These are phyloP conservation scores for Melaleuca quinquenervia DNA, from an alignment of 345 rosid genomes.

Conservation along the genomic window DNA sequence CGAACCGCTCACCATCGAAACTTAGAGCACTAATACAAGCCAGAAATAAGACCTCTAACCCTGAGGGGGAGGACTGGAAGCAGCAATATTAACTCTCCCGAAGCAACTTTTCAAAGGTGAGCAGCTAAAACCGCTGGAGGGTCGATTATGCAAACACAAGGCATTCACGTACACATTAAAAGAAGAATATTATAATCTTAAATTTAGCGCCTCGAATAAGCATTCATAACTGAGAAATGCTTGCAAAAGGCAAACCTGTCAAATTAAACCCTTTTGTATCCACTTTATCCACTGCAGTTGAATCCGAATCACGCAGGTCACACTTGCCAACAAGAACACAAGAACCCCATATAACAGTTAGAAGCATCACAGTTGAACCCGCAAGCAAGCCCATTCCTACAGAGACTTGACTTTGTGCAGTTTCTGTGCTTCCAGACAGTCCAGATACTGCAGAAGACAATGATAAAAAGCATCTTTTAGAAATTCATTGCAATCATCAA, in stretches of 20 bases:
- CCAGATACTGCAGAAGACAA: constrained; percentile 20
- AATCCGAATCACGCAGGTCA: constrained; percentile 3
- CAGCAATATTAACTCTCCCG: neutral
- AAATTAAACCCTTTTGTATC: constrained; percentile 16
- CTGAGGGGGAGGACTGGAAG: neutral
- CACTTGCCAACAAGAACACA: constrained; percentile 29
- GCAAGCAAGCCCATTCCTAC: constrained; percentile 37
- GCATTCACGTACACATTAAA: neutral
- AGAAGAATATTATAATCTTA: neutral
- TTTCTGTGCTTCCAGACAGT: constrained; percentile 17
- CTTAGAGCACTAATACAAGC: neutral
- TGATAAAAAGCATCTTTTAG: neutral
- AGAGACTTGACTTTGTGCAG: constrained; percentile 35
- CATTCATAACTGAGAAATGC: neutral
- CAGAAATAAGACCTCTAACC: neutral
- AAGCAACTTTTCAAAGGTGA: neutral
- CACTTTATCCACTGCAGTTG: constrained; percentile 1
- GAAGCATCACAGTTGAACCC: constrained; percentile 35
- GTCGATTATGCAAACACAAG: neutral
- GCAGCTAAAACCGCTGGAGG: neutral
- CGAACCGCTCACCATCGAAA: neutral
- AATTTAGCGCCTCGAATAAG: neutral
- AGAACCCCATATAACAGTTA: constrained; percentile 30
- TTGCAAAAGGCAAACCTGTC: constrained; percentile 7
- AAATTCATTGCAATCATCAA: neutral